Percentiles rank a stretch among this genome's conserved stretches.
Conservation (phyloP, 306 rosid species). For the Inga leiocalycina region DNA sequence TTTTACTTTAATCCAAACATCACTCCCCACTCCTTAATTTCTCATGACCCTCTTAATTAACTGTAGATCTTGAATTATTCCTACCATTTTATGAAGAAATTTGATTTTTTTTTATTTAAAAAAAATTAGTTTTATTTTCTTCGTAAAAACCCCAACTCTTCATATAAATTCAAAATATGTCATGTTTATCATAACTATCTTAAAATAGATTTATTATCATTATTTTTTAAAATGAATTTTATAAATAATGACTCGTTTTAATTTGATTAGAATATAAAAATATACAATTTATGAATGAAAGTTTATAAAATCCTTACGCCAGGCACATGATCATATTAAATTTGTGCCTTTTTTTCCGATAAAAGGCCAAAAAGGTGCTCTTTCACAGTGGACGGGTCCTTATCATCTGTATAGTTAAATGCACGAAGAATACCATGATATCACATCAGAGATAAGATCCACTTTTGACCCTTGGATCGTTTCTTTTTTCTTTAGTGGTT, state of each 20-base stretch:
- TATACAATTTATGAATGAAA: neutral
- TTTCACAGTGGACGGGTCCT: neutral
- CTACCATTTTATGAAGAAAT: neutral
- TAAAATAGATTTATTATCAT: neutral
- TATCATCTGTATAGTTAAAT: neutral
- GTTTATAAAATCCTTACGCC: neutral
- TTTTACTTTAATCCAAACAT: too few relatives aligned
- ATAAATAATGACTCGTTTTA: neutral
- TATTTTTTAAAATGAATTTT: neutral
- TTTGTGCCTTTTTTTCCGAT: neutral
- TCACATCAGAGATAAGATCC: neutral
- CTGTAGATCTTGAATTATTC: too few relatives aligned
- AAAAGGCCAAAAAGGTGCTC: neutral
- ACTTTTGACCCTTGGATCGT: conserved; percentile 2
- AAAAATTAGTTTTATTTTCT: neutral
- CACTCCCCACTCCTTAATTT: too few relatives aligned
- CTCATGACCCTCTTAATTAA: too few relatives aligned
- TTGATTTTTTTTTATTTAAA: neutral
- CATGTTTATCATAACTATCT: neutral
- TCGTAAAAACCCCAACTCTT: neutral
- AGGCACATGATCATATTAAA: neutral
- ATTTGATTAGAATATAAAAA: too few relatives aligned
- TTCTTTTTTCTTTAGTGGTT: neutral
- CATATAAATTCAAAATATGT: neutral
- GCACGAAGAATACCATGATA: neutral